A percentile compares a stretch with the other conserved stretches of the same genome.
Conservation (phyloP, 305 asterid genomes). For the Caryopteris hybrid region DNA sequence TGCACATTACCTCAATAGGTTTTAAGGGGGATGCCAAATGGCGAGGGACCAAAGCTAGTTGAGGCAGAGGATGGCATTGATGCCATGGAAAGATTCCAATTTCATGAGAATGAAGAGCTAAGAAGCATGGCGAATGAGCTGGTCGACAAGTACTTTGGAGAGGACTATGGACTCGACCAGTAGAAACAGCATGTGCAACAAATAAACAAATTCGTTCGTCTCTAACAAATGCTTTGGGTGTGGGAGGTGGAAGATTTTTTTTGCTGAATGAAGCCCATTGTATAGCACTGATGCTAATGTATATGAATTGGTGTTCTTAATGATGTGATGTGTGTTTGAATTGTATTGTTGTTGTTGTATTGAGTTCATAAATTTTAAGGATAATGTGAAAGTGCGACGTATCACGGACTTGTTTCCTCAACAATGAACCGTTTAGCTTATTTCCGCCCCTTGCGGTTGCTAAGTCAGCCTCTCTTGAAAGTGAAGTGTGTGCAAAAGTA, state of each 20-base stretch:
- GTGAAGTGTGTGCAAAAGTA: too few relatives aligned
- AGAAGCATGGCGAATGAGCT: constrained; percentile 79
- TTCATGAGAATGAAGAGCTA: constrained; percentile 82
- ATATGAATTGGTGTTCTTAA: neutral
- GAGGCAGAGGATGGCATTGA: constrained; percentile 92
- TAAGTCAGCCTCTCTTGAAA: too few relatives aligned
- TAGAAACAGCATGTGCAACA: constrained; percentile 27
- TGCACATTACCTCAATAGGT: constrained; percentile 71
- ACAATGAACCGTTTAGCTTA: too few relatives aligned
- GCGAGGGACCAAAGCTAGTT: constrained; percentile 78
- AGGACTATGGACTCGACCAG: constrained; percentile 66
- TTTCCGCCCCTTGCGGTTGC: too few relatives aligned
- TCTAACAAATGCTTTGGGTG: too few relatives aligned
- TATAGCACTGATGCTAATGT: neutral
- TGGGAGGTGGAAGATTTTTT: constrained; percentile 3
- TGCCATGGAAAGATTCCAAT: constrained; percentile 92
- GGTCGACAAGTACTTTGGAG: constrained; percentile 85
- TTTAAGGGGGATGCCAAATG: constrained; percentile 80
- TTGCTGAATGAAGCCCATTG: neutral
- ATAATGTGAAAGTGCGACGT: too few relatives aligned
- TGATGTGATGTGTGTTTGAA: neutral
- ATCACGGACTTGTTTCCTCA: too few relatives aligned
- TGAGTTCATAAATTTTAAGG: too few relatives aligned
- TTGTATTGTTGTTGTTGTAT: too few relatives aligned
- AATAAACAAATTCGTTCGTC: too few relatives aligned